Evolutionary conservation across 768 basidiomycete species (phyloP), one percentile per base, ranked within the genome.

Genomic region (Tylopilus plumbeoviolaceoides): DNA sequence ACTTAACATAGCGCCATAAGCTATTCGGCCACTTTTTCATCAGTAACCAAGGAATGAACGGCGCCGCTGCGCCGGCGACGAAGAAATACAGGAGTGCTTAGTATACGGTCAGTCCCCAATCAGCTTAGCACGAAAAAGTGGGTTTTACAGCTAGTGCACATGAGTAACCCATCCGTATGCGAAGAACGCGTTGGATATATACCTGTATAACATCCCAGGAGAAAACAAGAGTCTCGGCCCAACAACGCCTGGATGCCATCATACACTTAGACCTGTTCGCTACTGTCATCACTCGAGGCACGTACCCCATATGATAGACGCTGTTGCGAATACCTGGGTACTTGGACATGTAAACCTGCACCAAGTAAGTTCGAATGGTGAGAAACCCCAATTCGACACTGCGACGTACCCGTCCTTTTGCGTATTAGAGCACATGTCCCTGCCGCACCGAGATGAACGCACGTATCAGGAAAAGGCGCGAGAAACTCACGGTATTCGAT

Each of bases 1-100:
- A 85, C 84, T 84, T 85, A 56, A 88, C 63, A 70, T 89, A 89
- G 59, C 81, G 82, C 54, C 85, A 66, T 54, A 79, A 75, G 23
- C 76, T 78, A 47, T 82, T 76, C 6, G 87, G 87, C 68, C 82
- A 87, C 64, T 70, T 73, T 62, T 77, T 81, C 55, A 82, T 79
- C 52, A 87, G 59, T 15, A 85, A 50, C 80, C 81, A 90, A 17
- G 81, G 75, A 36, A 82, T 62, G 43, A 87, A 61, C 0, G 89
- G 89, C 30, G 82, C 78, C 14, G 81, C 59, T 8, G 85, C 82
- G 27, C 91, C 90, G 40, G 86, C 73, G 46, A 88, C 69, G 73
- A 92, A 91, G 71, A 89, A 90, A 53, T 81, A 83, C 17, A 80
- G 64, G 20, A 91, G 69, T 5, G 76, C 83, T 80, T 21, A 2